Percentiles rank a stretch among this genome's conserved stretches.
Evolutionary conservation across 345 rosid species (phyloP).

Genomic region (Excoecaria agallocha): DNA sequence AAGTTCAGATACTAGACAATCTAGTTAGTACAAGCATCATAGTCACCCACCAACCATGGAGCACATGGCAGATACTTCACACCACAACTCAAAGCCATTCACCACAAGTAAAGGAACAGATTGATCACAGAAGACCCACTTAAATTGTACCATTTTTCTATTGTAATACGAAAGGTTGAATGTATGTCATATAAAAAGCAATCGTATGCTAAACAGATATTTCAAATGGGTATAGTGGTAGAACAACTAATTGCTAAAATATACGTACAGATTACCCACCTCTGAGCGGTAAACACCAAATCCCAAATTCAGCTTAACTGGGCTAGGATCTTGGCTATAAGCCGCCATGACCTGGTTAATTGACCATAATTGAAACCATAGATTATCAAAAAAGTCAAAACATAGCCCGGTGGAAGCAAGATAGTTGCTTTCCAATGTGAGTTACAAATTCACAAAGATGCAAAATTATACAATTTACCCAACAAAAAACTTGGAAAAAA

Average conservation of each 20-base stretch:
- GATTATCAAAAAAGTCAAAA: not conserved
- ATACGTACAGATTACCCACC: slow-evolving; percentile 30
- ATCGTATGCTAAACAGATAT: not conserved
- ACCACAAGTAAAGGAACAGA: not conserved
- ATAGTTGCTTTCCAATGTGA: too few species aligned
- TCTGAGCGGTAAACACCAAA: slow-evolving; percentile 88
- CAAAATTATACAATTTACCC: too few species aligned
- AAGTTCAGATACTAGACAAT: too few species aligned
- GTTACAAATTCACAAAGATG: too few species aligned
- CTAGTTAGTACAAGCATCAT: too few species aligned
- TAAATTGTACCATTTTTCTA: not conserved
- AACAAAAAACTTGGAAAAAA: not conserved
- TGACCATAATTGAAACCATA: not conserved
- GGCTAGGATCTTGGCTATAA: slow-evolving; percentile 77
- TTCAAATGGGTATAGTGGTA: not conserved
- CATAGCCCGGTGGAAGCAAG: too few species aligned
- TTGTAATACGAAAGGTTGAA: not conserved
- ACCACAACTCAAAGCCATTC: not conserved
- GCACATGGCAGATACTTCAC: not conserved
- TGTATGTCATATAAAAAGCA: too few species aligned
- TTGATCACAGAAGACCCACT: not conserved
- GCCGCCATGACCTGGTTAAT: slow-evolving; percentile 67
- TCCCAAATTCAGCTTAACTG: slow-evolving; percentile 79
- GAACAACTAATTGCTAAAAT: not conserved
- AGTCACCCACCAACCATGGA: not conserved